Evolutionary conservation across 2,329 filamentous ascomycete species (phyloP), one percentile per base, ranked within the genome.

Genomic region (Arthrobotrys iridis): DNA sequence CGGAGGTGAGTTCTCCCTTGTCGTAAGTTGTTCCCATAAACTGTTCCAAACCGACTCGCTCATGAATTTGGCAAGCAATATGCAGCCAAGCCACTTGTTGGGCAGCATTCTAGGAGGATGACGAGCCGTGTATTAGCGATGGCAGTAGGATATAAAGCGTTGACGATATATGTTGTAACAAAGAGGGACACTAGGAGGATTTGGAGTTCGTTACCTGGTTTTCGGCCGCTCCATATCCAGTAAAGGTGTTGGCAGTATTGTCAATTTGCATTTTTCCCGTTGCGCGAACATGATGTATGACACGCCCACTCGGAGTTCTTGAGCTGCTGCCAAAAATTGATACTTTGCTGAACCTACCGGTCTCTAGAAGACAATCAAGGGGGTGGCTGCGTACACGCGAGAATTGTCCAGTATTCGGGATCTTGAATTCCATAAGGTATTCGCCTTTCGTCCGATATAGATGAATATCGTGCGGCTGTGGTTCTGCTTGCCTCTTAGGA

Each of bases 201-300:
- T 18, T 33, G 10, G 3, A 18, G n/a, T 22, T 13, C 20, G 11
- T 35, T 65, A 67, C 70, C 55, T 74, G 55, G 7, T n/a, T 46
- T 13, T n/a, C 30, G 43, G 55, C 62, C 13, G 70, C 35, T 33
- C 70, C 70, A 41, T 62, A 74, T 8, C 70, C 70, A 35, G 43
- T 40, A 20, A 63, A 74, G 4, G 33, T 63, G 18, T 50, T 40
- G n/a, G 62, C 26, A 13, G 18, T 22, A n/a, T 58, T 55, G 13
- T 67, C 37, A 13, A 66, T 26, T 22, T 67, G 35, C 37, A 74
- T 57, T 43, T 74, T 74, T 3, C 70, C 70, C 11, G 70, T 66
- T 22, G 70, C 70, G 13, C 70, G 52, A 24, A 74, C 62, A 43
- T 74, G 62, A 22, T 74, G 52, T 8, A 40, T 40, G 13, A 26